phyloP scores from a whole-genome alignment of 2,329 filamentous ascomycete species.

The Aspergillus amoenus region DNA sequence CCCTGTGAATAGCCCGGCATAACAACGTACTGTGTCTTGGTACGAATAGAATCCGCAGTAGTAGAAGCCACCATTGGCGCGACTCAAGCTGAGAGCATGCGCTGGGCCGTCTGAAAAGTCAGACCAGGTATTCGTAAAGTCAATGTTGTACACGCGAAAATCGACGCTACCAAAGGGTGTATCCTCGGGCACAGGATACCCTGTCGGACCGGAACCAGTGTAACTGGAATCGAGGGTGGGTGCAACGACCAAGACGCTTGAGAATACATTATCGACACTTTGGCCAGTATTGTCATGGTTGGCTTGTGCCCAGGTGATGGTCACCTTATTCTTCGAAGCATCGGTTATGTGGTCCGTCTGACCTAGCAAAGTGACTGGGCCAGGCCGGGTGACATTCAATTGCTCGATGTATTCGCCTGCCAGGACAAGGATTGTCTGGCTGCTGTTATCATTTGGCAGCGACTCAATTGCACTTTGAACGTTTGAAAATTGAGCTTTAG shows the following conservation, averaged over 20 bases:
- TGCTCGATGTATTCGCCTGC: conserved; percentile 63
- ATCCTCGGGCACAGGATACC: conserved; percentile 58
- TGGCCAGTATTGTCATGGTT: conserved; percentile 46
- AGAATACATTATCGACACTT: conserved; percentile 60
- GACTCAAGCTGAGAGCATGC: conserved; percentile 60
- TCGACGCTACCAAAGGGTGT: conserved; percentile 64
- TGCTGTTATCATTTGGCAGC: conserved; percentile 45
- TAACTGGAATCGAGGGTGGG: conserved; percentile 63
- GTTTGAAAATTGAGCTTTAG: conserved; percentile 30
- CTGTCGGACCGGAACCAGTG: conserved; percentile 62
- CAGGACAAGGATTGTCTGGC: conserved; percentile 59
- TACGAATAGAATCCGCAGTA: conserved; percentile 66
- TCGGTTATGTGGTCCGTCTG: conserved; percentile 51
- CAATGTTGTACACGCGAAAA: conserved; percentile 67
- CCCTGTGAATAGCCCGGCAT: not conserved
- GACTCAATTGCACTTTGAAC: conserved; percentile 51
- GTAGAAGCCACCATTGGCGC: conserved; percentile 68
- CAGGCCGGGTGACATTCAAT: conserved; percentile 63
- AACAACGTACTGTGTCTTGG: conserved; percentile 58
- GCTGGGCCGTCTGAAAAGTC: conserved; percentile 56
- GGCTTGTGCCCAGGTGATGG: conserved; percentile 59
- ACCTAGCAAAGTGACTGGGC: conserved; percentile 63
- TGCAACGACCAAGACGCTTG: conserved; percentile 61
- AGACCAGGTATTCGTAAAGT: conserved; percentile 62
- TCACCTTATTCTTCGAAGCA: conserved; percentile 52